Evolutionary conservation across 2,329 filamentous ascomycete genomes (phyloP).

Genomic region (Harringtonia aguacate): DNA sequence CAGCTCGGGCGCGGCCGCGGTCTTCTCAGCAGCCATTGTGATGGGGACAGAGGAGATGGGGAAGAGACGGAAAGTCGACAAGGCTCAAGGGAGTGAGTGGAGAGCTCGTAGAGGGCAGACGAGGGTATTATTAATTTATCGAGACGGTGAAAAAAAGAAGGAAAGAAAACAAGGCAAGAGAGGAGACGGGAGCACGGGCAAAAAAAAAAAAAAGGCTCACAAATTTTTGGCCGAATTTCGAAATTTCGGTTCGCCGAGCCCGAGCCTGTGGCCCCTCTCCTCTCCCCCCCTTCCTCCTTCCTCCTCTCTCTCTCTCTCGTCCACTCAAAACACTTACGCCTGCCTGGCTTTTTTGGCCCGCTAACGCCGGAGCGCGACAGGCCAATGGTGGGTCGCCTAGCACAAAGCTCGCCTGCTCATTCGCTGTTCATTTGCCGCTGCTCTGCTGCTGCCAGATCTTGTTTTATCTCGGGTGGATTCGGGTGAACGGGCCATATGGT

Average conservation of each 20-base stretch:
- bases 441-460: not conserved
- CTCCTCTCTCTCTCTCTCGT: no score
- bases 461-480: conserved; percentile 14
- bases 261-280: no score
- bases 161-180: not conserved
- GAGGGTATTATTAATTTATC: not conserved
- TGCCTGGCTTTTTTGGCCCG: not conserved
- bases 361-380: not conserved
- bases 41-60: conserved; percentile 10
- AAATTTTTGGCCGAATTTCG: no score
- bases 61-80: conserved; percentile 9
- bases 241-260: no score
- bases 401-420: not conserved
- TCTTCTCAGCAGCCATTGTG: conserved; percentile 37
- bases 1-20: conserved; percentile 27
- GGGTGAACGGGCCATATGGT: conserved; percentile 9
- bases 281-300: no score
- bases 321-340: not conserved
- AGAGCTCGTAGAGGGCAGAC: not conserved
- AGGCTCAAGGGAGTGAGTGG: conserved; percentile 10
- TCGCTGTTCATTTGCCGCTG: no score
- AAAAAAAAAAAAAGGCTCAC: not conserved
- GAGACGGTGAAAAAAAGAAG: conserved; percentile 1
- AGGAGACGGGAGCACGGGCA: no score
- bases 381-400: no score